Percentiles rank a stretch among this genome's conserved stretches.
Evolutionary conservation across 1,284 basidiomycete genomes (phyloP).

Genomic region (Trichosporon sp.): DNA sequence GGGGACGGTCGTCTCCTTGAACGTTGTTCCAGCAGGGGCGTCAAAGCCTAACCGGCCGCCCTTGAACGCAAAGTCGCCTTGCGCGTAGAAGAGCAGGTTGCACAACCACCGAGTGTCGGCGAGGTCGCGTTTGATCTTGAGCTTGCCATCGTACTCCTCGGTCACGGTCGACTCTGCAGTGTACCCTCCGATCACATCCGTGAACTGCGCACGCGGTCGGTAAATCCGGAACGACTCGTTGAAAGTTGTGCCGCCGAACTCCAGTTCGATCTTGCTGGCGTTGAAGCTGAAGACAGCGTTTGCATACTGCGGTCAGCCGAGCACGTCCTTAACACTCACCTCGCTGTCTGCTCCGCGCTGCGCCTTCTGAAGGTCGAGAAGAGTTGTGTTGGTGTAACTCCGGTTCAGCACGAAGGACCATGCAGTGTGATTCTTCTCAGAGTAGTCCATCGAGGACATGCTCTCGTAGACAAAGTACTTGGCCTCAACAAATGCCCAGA

Average conservation of each 20-base stretch:
- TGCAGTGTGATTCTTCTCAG: background rate
- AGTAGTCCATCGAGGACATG: background rate
- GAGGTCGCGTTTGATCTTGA: background rate
- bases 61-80: background rate
- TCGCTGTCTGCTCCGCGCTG: background rate
- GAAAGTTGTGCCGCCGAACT: background rate
- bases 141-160: background rate
- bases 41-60: background rate
- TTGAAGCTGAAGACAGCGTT: background rate
- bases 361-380: background rate
- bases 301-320: background rate
- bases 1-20: background rate
- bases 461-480: background rate
- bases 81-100: background rate
- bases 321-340: background rate
- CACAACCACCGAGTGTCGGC: background rate
- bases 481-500: background rate
- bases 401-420: background rate
- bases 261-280: background rate
- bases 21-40: background rate
- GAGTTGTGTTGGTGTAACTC: background rate
- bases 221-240: background rate
- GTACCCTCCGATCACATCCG: background rate
- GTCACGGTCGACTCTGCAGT: background rate
- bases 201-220: background rate